phyloP scores from a whole-genome alignment of 140 eudicot genomes.

The Oenanthe javanica region DNA sequence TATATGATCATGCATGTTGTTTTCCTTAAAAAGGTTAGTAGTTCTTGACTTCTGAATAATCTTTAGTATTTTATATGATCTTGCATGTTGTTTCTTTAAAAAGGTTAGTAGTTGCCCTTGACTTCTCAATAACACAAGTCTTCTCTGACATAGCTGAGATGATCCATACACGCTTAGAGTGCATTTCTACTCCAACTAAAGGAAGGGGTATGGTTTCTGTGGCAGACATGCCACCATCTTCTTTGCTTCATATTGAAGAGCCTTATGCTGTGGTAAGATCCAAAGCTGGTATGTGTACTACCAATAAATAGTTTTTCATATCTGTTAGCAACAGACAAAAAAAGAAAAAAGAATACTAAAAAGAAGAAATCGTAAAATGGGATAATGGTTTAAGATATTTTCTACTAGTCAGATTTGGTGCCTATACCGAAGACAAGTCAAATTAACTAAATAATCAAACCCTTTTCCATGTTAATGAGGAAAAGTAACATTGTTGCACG shows the following conservation, averaged over 20 bases:
- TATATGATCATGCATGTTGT: background rate
- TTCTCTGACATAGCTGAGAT: slow-evolving; percentile 62
- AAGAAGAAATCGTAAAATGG: background rate
- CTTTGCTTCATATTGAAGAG: slow-evolving; percentile 75
- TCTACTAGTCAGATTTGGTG: background rate
- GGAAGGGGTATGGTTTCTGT: slow-evolving; percentile 79
- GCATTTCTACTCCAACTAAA: slow-evolving; percentile 52
- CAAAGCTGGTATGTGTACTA: background rate
- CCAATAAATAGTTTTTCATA: background rate
- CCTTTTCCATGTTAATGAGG: background rate
- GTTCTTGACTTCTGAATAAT: too few relatives aligned
- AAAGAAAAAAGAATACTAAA: background rate
- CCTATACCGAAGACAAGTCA: background rate
- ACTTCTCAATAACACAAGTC: slow-evolving; percentile 46
- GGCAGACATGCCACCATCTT: slow-evolving; percentile 49
- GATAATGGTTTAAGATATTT: background rate
- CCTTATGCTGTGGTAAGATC: slow-evolving; percentile 86
- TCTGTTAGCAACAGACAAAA: background rate
- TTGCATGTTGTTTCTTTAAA: background rate
- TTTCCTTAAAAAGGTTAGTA: background rate
- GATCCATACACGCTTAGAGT: slow-evolving; percentile 36
- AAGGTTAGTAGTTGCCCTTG: slow-evolving; percentile 12
- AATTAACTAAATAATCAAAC: background rate
- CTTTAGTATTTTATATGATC: too few relatives aligned
- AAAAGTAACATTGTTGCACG: background rate